Conservation (phyloP, 202 grass and related monocot species). For the Sporobolus alterniflorus region DNA sequence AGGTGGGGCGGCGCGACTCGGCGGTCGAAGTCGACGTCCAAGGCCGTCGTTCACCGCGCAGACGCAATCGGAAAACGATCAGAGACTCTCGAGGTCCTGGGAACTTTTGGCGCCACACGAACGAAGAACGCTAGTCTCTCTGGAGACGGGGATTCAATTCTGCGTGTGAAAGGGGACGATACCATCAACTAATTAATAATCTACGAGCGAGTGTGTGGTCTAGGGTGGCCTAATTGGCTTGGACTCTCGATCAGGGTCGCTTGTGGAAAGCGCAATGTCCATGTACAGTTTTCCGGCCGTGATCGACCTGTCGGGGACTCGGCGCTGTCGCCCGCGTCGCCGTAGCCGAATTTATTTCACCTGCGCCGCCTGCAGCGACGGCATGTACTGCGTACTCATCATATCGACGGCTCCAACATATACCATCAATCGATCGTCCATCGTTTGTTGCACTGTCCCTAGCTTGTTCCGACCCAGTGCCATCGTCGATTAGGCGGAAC, state of each 20-base stretch:
- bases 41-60: slow-evolving; percentile 24
- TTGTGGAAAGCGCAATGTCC: slow-evolving; percentile 6
- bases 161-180: background rate
- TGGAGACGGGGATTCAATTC: slow-evolving; percentile 17
- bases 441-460: slow-evolving; percentile 13
- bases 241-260: background rate
- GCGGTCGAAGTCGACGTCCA: slow-evolving; percentile 13
- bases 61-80: background rate
- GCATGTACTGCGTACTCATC: background rate
- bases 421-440: background rate
- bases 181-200: too few species aligned
- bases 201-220: too few species aligned
- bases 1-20: background rate
- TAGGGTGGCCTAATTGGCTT: background rate
- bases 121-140: background rate
- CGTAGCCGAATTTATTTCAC: background rate
- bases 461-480: background rate
- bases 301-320: background rate
- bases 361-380: background rate
- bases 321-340: background rate
- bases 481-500: background rate
- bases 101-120: background rate
- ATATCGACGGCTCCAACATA: background rate
- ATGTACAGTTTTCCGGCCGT: too few species aligned
- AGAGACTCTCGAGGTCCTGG: background rate